These are phyloP conservation scores for Didymella keratinophila DNA, from an alignment of 2,329 filamentous ascomycete genomes.

Conservation along the genomic window DNA sequence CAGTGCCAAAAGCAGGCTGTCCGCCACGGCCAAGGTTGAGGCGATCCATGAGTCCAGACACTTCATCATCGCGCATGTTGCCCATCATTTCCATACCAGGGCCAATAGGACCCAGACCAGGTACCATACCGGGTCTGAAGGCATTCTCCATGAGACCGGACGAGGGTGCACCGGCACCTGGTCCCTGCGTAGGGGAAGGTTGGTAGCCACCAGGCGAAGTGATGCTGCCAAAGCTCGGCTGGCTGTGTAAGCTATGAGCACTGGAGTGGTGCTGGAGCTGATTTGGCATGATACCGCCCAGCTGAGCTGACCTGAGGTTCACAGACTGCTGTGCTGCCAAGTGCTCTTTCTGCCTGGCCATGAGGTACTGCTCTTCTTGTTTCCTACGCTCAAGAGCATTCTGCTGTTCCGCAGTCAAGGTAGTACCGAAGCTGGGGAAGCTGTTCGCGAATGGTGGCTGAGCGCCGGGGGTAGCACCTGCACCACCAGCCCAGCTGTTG, in stretches of 20 bases:
- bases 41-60: conserved; percentile 69
- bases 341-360: conserved; percentile 94
- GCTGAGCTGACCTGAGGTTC: conserved; percentile 73
- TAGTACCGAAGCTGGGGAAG: conserved; percentile 96
- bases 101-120: conserved; percentile 56
- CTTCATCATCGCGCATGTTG: conserved; percentile 72
- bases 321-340: conserved; percentile 85
- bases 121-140: conserved; percentile 51
- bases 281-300: conserved; percentile 60
- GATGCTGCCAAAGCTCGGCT: conserved; percentile 95
- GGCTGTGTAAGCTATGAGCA: conserved; percentile 93
- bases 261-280: conserved; percentile 91
- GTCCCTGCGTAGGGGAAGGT: conserved; percentile 63
- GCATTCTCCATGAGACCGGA: conserved; percentile 75
- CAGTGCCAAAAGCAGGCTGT: conserved; percentile 56
- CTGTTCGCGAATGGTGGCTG: conserved; percentile 89
- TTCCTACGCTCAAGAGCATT: conserved; percentile 96
- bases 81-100: conserved; percentile 55
- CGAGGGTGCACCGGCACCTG: conserved; percentile 56
- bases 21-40: conserved; percentile 66
- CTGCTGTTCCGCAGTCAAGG: conserved; percentile 95
- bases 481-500: conserved; percentile 54
- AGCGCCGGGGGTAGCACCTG: conserved; percentile 53
- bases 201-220: conserved; percentile 81
- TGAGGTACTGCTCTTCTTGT: conserved; percentile 96